phyloP scores from a whole-genome alignment of 805 yeast species.

The Metschnikowia noctiluminum region DNA sequence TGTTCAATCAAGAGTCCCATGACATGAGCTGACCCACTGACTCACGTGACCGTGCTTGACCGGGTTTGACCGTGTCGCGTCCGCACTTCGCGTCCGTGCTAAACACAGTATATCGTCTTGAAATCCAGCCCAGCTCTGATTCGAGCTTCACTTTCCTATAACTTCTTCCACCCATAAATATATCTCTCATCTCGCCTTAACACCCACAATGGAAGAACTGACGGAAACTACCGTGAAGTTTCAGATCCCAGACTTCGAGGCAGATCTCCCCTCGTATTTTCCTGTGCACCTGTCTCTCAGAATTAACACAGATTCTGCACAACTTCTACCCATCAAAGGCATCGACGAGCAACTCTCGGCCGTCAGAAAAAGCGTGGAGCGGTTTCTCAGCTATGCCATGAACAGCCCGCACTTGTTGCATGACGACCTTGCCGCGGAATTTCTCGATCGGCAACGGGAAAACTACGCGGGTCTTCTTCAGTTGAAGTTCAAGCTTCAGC shows the following conservation, averaged over 20 bases:
- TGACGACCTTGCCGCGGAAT: constrained; percentile 3
- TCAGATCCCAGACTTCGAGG: constrained; percentile 11
- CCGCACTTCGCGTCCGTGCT: no score
- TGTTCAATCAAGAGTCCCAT: no score
- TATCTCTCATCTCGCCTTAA: no score
- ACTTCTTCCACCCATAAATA: no score
- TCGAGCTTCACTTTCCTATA: no score
- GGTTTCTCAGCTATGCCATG: constrained; percentile 9
- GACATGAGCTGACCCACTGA: no score
- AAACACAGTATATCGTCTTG: no score
- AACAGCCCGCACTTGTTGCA: constrained; percentile 11
- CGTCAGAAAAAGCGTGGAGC: constrained; percentile 8
- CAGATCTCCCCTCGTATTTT: constrained; percentile 14
- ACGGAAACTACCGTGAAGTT: background rate
- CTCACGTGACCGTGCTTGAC: no score
- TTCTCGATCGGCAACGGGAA: constrained; percentile 9
- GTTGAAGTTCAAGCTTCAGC: constrained; percentile 11
- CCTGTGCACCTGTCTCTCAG: constrained; percentile 16
- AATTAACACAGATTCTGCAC: constrained; percentile 14
- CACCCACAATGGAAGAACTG: no score
- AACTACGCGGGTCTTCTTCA: constrained; percentile 9
- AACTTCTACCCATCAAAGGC: constrained; percentile 7
- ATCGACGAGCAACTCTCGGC: constrained; percentile 13
- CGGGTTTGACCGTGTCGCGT: no score
- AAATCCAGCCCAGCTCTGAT: no score